These are phyloP conservation scores for Calonectria hawksworthii DNA, from an alignment of 2,329 filamentous ascomycete genomes.

Conservation along the genomic window DNA sequence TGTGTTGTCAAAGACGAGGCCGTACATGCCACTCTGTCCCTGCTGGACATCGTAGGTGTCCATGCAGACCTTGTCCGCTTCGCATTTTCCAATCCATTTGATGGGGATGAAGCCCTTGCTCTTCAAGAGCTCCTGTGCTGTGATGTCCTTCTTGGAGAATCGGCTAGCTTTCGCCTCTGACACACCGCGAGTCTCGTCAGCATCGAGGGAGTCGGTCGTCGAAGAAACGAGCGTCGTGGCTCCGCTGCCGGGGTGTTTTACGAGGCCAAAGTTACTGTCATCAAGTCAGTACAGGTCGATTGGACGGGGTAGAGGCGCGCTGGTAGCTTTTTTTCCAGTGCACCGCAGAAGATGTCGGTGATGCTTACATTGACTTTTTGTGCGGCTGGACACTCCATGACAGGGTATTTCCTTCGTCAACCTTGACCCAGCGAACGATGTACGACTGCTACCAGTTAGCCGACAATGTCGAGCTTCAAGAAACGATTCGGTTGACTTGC, in stretches of 20 bases:
- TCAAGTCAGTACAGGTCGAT: constrained; percentile 31
- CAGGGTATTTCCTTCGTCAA: constrained; percentile 90
- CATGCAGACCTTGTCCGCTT: constrained; percentile 94
- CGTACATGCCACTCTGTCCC: constrained; percentile 91
- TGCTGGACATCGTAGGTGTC: constrained; percentile 85
- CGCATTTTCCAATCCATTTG: constrained; percentile 94
- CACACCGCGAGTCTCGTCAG: constrained; percentile 60
- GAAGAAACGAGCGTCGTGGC: constrained; percentile 62
- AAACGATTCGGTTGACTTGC: constrained; percentile 61
- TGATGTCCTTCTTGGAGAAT: constrained; percentile 70
- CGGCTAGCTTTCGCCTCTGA: constrained; percentile 62
- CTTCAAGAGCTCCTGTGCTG: constrained; percentile 74
- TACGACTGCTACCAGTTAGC: constrained; percentile 80
- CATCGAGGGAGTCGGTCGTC: constrained; percentile 58
- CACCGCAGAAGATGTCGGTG: constrained; percentile 18
- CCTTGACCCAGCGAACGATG: constrained; percentile 96
- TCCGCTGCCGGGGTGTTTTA: constrained; percentile 91
- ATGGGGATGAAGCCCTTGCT: constrained; percentile 78
- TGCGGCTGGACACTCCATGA: constrained; percentile 98
- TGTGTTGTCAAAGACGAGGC: constrained; percentile 97
- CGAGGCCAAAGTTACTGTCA: constrained; percentile 90
- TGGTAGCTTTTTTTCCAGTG: not conserved
- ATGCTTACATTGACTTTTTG: constrained; percentile 88
- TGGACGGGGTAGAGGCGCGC: not conserved
- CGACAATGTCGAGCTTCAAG: not conserved